Conservation (phyloP, 2,329 filamentous ascomycete species). For the Metarhizium robertsii region DNA sequence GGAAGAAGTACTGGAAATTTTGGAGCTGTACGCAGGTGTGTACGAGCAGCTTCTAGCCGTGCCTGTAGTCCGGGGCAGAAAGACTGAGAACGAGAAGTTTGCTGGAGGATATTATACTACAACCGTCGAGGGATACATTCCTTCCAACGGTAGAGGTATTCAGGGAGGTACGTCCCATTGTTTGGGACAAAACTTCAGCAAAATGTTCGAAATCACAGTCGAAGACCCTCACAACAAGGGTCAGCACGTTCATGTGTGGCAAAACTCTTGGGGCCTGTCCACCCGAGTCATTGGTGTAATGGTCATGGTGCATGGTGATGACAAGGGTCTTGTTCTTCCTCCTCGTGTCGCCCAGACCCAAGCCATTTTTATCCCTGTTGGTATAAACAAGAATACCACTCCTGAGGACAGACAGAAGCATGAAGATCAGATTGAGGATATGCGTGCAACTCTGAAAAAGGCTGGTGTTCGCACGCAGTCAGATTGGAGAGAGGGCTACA, state of each 20-base stretch:
- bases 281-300: slow-evolving; percentile 97
- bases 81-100: slow-evolving; percentile 98
- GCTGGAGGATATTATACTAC: slow-evolving; percentile 95
- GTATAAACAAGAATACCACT: slow-evolving; percentile 79
- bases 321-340: slow-evolving; percentile 89
- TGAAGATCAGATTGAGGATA: slow-evolving; percentile 62
- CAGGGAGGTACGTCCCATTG: slow-evolving; percentile 93
- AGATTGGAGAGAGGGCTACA: slow-evolving; percentile 84
- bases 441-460: slow-evolving; percentile 60
- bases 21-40: slow-evolving; percentile 84
- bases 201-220: slow-evolving; percentile 98
- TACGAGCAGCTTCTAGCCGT: slow-evolving; percentile 93
- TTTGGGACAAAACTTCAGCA: slow-evolving; percentile 95
- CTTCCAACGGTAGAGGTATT: slow-evolving; percentile 89
- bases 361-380: slow-evolving; percentile 81
- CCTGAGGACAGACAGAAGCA: slow-evolving; percentile 71
- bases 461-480: slow-evolving; percentile 69
- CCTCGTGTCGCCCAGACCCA: slow-evolving; percentile 83
- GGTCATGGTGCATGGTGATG: slow-evolving; percentile 96
- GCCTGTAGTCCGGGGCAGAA: slow-evolving; percentile 84
- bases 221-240: slow-evolving; percentile 82
- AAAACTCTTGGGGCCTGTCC: slow-evolving; percentile 98
- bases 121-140: slow-evolving; percentile 94
- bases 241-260: slow-evolving; percentile 81
- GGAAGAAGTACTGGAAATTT: slow-evolving; percentile 82